Base-by-base conservation (phyloP, 495 filamentous ascomycete genomes). In the Aspergillus taichungensis region DNA sequence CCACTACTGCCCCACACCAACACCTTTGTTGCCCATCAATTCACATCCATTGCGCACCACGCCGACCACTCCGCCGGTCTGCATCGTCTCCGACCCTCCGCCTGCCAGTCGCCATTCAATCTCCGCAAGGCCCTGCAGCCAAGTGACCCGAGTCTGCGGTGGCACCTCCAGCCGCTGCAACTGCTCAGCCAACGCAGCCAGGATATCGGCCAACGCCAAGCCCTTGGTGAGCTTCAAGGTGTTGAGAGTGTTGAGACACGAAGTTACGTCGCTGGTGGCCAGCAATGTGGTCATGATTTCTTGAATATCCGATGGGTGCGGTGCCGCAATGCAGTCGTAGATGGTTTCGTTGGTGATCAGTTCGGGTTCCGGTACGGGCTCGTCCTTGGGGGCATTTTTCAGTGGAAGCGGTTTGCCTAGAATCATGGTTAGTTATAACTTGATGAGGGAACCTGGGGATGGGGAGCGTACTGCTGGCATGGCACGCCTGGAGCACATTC, bases 271-370 rank as follows among this genome's bases (percentile, higher is more conserved):
- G 37, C 80, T 77, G 3, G 82, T 94, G 12, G 72, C 79, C 5
- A 97, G 77, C 27, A 98, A 76, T 3, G 88, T 95, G 48, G 79
- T 72, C 42, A 85, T 72, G 49, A 98, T 98, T 50, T 84, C 74
- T 53, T 78, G 71, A 53, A 97, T 95, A 57, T 95, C 92, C 1
- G 78, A 75, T 0, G 92, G 94, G 56, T 92, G 91, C 7, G 92
- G 92, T 0, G 92, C 88, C 28, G 94, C 94, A 59, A 99, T 92
- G 63, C 92, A 99, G 65, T 94, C 87, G 71, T 94, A 97, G 58
- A 99, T 95, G 6, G 89, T 90, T 35, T 82, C 75, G 50, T 87
- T 84, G 18, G 90, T 96, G 68, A 97, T 94, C 8, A 74, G 73
- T 50, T 96, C 91, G 10, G 85, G 56, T 59, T 76, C 64, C 4